Evolutionary conservation across 2,329 filamentous ascomycete genomes (phyloP).

Genomic region (Camptophora hylomeconis): DNA sequence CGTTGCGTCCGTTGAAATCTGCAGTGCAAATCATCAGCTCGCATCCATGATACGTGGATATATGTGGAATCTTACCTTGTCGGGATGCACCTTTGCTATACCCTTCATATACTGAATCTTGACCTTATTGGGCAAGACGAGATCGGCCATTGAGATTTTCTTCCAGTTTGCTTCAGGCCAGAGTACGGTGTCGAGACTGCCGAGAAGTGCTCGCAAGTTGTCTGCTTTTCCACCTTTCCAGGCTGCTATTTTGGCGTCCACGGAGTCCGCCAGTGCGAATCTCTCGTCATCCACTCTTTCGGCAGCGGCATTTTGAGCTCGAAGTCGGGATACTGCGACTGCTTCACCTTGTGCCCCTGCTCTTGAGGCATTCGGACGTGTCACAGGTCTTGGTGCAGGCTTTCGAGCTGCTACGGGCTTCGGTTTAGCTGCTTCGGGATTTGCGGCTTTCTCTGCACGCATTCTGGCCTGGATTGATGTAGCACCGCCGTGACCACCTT

Average conservation of each 20-base stretch:
- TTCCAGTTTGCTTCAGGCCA: conserved; percentile 95
- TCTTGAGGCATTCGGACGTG: conserved; percentile 41
- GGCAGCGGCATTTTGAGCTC: conserved; percentile 72
- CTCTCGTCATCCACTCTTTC: conserved; percentile 85
- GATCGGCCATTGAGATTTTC: conserved; percentile 84
- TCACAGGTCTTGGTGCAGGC: conserved; percentile 36
- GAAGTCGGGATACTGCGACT: conserved; percentile 70
- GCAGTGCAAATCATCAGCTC: too few relatives aligned
- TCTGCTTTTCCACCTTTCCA: conserved; percentile 91
- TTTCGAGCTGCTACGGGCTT: conserved; percentile 23
- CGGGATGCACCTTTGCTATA: conserved; percentile 94
- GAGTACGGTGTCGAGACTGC: conserved; percentile 74
- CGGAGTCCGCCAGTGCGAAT: conserved; percentile 72
- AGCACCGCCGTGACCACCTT: conserved; percentile 72
- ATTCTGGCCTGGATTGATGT: conserved; percentile 75
- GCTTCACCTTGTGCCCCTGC: conserved; percentile 23
- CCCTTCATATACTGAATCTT: conserved; percentile 99
- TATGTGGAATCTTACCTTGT: conserved; percentile 59
- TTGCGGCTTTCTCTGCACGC: conserved; percentile 76
- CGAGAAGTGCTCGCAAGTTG: conserved; percentile 76
- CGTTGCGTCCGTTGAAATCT: conserved; percentile 51
- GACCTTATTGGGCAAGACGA: conserved; percentile 86
- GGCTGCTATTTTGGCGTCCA: conserved; percentile 62
- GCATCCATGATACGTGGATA: too few relatives aligned
- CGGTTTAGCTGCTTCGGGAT: conserved; percentile 40